phyloP scores from a whole-genome alignment of 177 flowering plant genomes.

The Vitis hybrid region DNA sequence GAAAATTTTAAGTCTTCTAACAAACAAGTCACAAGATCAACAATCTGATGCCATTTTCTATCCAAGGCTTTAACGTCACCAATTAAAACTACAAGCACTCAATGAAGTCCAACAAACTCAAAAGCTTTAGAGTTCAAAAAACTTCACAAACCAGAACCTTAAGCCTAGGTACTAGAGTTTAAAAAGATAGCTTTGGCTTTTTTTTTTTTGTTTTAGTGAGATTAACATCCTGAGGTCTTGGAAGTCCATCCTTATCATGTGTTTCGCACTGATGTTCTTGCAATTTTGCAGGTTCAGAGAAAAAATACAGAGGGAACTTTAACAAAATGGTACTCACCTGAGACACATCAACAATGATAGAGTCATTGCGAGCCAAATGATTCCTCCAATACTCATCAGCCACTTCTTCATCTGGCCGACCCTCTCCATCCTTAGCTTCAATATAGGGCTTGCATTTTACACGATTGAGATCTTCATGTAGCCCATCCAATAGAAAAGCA shows the following conservation, averaged over 20 bases:
- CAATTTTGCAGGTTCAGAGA: neutral
- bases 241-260: neutral
- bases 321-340: slow-evolving; percentile 50
- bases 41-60: neutral
- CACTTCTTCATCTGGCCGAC: slow-evolving; percentile 62
- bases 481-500: slow-evolving; percentile 85
- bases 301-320: neutral
- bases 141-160: neutral
- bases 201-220: neutral
- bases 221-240: neutral
- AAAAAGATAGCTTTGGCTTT: neutral
- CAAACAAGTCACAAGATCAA: neutral
- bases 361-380: slow-evolving; percentile 81
- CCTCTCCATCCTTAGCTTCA: slow-evolving; percentile 73
- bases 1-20: neutral
- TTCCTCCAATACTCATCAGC: slow-evolving; percentile 82
- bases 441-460: slow-evolving; percentile 75
- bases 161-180: neutral
- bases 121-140: neutral
- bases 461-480: slow-evolving; percentile 86
- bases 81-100: neutral
- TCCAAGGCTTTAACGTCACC: neutral
- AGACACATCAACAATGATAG: slow-evolving; percentile 80
- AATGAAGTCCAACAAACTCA: neutral
- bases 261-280: neutral